Evolutionary conservation across 352 stramenopile genomes (phyloP).

Genomic region (Proteromonas lacertae): DNA sequence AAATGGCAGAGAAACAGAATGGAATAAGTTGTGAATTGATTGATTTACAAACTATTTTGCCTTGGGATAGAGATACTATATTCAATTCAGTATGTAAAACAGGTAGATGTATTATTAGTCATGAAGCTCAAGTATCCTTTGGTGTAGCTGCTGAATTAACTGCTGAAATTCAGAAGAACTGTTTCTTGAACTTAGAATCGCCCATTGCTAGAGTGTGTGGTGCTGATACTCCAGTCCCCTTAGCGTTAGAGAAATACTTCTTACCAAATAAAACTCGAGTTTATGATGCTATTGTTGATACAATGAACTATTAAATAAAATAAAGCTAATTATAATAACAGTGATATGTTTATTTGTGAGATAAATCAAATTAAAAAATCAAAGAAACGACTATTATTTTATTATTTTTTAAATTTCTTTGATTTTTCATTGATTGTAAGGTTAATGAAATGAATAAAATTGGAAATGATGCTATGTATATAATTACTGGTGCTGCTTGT

Average conservation of each 20-base stretch:
- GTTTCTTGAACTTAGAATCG: constrained; percentile 73
- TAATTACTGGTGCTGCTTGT: no score
- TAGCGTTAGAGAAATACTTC: constrained; percentile 87
- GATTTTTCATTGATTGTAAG: no score
- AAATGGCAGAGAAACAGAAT: constrained; percentile 28
- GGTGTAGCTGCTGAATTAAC: constrained; percentile 76
- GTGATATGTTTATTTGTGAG: no score
- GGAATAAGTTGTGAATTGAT: constrained; percentile 84
- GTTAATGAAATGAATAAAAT: no score
- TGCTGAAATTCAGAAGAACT: constrained; percentile 47
- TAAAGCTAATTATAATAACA: no score
- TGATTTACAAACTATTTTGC: constrained; percentile 80
- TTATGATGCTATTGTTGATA: no score
- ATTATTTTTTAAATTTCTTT: no score
- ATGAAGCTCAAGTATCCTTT: constrained; percentile 58
- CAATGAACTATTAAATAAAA: no score
- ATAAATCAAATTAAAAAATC: no score
- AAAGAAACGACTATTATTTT: no score
- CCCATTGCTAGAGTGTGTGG: constrained; percentile 60
- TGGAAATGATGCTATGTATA: no score
- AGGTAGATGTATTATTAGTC: constrained; percentile 64
- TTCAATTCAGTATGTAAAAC: constrained; percentile 79
- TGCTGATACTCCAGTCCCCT: constrained; percentile 81
- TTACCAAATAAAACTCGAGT: no score
- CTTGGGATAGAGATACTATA: constrained; percentile 75